Conservation (phyloP, 2,329 filamentous ascomycete species). For the Ophiosphaerella narmari region DNA sequence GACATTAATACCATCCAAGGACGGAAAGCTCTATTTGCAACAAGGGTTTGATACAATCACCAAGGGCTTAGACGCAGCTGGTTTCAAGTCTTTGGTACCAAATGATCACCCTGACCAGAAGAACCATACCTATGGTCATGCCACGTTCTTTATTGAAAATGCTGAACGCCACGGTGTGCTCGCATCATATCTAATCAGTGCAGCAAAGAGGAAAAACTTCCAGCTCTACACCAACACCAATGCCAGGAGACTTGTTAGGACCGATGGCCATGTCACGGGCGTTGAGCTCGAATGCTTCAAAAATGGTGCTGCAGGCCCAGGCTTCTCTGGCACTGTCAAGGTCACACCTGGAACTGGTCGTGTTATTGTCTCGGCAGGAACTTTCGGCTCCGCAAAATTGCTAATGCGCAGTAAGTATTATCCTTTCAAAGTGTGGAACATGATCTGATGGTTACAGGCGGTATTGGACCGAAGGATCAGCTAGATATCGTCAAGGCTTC, state of each 20-base stretch:
- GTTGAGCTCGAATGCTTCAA: constrained; percentile 65
- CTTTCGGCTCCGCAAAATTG: constrained; percentile 69
- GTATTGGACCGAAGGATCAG: constrained; percentile 64
- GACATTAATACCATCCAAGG: constrained; percentile 65
- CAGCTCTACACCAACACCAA: constrained; percentile 66
- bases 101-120: constrained; percentile 65
- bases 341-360: constrained; percentile 63
- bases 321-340: constrained; percentile 61
- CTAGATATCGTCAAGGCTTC: constrained; percentile 50
- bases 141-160: constrained; percentile 66
- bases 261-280: constrained; percentile 64
- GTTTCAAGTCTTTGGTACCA: constrained; percentile 65
- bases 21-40: constrained; percentile 67
- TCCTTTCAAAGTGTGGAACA: constrained; percentile 1
- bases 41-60: constrained; percentile 66
- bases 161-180: constrained; percentile 70
- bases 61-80: constrained; percentile 60
- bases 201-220: constrained; percentile 64
- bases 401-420: constrained; percentile 59
- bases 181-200: constrained; percentile 68
- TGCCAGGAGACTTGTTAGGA: constrained; percentile 66
- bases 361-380: constrained; percentile 68
- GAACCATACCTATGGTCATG: constrained; percentile 63
- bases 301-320: constrained; percentile 41
- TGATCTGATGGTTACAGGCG: constrained; percentile 34